Evolutionary conservation across 2,329 filamentous ascomycete genomes (phyloP).

Genomic region (Stylonectria norvegica): DNA sequence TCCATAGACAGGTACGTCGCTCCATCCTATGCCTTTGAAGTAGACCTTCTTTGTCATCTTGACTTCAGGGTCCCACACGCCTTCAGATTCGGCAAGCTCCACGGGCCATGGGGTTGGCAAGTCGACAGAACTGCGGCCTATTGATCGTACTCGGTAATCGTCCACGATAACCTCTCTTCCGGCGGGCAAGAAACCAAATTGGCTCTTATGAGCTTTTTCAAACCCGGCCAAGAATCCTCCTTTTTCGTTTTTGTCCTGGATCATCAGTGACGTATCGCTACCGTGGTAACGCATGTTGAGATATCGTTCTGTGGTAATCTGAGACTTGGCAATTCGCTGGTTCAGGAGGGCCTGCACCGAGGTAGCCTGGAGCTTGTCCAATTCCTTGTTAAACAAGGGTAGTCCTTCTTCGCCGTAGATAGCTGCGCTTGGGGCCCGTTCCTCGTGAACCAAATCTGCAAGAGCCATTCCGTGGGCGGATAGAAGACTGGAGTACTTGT

Average conservation of each 20-base stretch:
- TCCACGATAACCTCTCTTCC: slow-evolving; percentile 85
- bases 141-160: slow-evolving; percentile 79
- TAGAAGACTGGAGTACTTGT: slow-evolving; percentile 80
- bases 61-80: slow-evolving; percentile 54
- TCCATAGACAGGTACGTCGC: slow-evolving; percentile 76
- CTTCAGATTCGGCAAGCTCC: slow-evolving; percentile 61
- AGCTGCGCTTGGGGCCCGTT: slow-evolving; percentile 63
- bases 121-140: slow-evolving; percentile 76
- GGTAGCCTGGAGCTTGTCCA: slow-evolving; percentile 71
- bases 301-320: slow-evolving; percentile 83
- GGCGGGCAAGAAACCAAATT: slow-evolving; percentile 82
- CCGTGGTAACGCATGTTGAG: slow-evolving; percentile 88
- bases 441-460: slow-evolving; percentile 87
- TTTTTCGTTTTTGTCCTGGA: slow-evolving; percentile 65
- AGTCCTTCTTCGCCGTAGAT: slow-evolving; percentile 55
- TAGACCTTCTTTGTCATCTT: slow-evolving; percentile 69
- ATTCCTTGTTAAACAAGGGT: slow-evolving; percentile 63
- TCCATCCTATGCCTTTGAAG: slow-evolving; percentile 69
- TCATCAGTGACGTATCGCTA: slow-evolving; percentile 86
- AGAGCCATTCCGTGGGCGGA: slow-evolving; percentile 90
- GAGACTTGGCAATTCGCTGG: slow-evolving; percentile 71
- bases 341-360: slow-evolving; percentile 62
- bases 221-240: slow-evolving; percentile 82
- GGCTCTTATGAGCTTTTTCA: slow-evolving; percentile 78
- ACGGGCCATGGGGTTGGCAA: slow-evolving; percentile 81